phyloP scores from a whole-genome alignment of 257 asterid genomes.

The Perilla frutescens region DNA sequence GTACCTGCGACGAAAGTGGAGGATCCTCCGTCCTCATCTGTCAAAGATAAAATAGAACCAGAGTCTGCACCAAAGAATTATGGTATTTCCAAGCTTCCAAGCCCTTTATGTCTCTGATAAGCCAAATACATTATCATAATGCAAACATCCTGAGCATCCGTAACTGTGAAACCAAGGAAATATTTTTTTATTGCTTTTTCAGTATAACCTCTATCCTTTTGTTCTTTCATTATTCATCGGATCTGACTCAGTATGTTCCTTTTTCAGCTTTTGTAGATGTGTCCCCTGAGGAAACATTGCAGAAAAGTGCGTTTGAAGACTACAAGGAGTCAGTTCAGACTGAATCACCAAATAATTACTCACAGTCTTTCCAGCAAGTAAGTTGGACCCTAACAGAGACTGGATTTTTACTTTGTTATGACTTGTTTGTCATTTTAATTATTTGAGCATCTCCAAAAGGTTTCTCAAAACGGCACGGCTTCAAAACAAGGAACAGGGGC shows the following conservation, averaged over 20 bases:
- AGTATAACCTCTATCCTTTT: neutral
- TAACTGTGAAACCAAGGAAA: neutral
- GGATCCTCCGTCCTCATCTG: constrained; percentile 44
- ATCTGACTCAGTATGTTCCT: constrained; percentile 29
- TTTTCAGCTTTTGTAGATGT: constrained; percentile 91
- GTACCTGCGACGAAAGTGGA: constrained; percentile 65
- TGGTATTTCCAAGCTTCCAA: constrained; percentile 34
- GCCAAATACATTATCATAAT: constrained; percentile 6
- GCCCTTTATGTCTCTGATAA: constrained; percentile 14
- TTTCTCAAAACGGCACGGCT: constrained; percentile 78
- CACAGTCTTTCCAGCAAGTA: constrained; percentile 53
- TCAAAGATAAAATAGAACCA: constrained; percentile 35
- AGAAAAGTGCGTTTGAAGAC: constrained; percentile 75
- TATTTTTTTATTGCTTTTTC: neutral
- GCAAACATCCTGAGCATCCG: neutral
- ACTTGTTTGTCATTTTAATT: constrained; percentile 24
- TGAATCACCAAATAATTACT: constrained; percentile 42
- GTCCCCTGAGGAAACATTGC: constrained; percentile 84
- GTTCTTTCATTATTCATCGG: constrained; percentile 1
- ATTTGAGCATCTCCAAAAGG: constrained; percentile 50
- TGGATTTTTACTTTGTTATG: constrained; percentile 18
- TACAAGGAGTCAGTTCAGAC: constrained; percentile 62
- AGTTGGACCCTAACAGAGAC: constrained; percentile 39
- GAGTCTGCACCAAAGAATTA: constrained; percentile 50
- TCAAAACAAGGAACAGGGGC: constrained; percentile 55